Base-by-base conservation (phyloP, 2,329 filamentous ascomycete species). In the Xylaria sp. region DNA sequence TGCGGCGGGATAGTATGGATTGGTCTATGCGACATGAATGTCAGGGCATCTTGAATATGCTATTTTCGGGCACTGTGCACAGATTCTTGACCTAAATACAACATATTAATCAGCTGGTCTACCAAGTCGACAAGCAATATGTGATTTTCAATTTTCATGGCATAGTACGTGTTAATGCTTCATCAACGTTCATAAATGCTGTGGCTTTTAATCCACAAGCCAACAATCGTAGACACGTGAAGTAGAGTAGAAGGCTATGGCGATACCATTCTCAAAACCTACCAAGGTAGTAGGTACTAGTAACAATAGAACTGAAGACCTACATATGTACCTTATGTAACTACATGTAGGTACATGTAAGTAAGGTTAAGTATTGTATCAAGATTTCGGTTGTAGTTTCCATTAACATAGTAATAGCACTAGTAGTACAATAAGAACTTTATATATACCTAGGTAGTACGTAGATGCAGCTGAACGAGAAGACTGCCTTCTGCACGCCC, bases 1-100 rank as follows among this genome's bases (percentile, higher is more conserved):
- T 60, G 29, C 40, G 63, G 54, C 63, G 67, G 54, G 55, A 25
- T 66, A 60, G 16, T 29, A 61, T 29, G 63, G 60, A 25, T 40
- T 35, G 12, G 25, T 54, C 50, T 21, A 60, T 40, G 63, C 21
- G 37, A 37, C 60, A 66, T 32, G 59, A 61, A 55, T 58, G 47
- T 57, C 27, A 59, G 51, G 50, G 16, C 18, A 48, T 51, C 54
- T 58, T n/a, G 47, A 48, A 60, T 23, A 50, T 37, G 51, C 23
- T n/a, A 40, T 29, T 40, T 54, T n/a, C 21, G 3, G 13, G 47
- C 32, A 37, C 29, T 51, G n/a, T n/a, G 23, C 29, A 35, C 35
- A 12, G 16, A 50, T 29, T 16, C 25, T 40, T 1, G 42, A 21
- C 25, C 5, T 13, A 29, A n/a, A 23, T 50, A 40, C 44, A 64